Evolutionary conservation across 495 filamentous ascomycete species (phyloP), one percentile per base, ranked within the genome.

Genomic region (Aspergillus conjunctus): DNA sequence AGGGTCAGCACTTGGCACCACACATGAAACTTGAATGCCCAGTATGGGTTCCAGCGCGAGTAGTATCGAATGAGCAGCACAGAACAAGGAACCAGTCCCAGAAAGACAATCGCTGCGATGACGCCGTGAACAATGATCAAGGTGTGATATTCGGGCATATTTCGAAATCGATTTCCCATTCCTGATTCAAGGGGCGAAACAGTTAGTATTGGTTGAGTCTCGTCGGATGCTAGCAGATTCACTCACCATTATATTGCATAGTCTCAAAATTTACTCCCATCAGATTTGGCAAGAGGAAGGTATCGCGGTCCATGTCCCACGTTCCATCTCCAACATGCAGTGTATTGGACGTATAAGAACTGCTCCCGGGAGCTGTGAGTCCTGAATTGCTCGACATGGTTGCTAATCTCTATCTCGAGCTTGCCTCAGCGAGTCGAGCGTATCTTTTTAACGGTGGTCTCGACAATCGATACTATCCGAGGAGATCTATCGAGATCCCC

Each of bases 241-340:
- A 70, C 84, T 67, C 75, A 94, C 92, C 92, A 86, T 97, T 97
- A 75, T 95, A 96, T 74, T 83, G 86, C 88, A 92, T 96, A n/a
- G 92, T 97, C 54, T 88, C 91, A 73, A 93, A 92, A 73, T 97
- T 96, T 15, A 95, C 70, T 2, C 92, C 92, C 71, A 89, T 81
- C 39, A 97, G 74, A 75, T 94, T 94, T 22, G 92, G 92, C 48
- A 97, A 75, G 50, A 97, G 81, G 73, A 97, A 97, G 9, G 87
- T 89, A 74, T 97, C 92, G 72, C 88, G 85, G 59, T 82, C 77
- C 22, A 83, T 83, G 66, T 96, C 91, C 92, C 92, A 97, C 31
- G 92, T 97, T 31, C 92, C 92, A 78, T 96, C 92, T 59, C 92
- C 92, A 17, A 96, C 92, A 63, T 82, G 84, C 74, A 96, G 79